A percentile compares a stretch with the other conserved stretches of the same genome.
phyloP scores from a whole-genome alignment of 139 green algal species.

The Tetradesmus obliquus region DNA sequence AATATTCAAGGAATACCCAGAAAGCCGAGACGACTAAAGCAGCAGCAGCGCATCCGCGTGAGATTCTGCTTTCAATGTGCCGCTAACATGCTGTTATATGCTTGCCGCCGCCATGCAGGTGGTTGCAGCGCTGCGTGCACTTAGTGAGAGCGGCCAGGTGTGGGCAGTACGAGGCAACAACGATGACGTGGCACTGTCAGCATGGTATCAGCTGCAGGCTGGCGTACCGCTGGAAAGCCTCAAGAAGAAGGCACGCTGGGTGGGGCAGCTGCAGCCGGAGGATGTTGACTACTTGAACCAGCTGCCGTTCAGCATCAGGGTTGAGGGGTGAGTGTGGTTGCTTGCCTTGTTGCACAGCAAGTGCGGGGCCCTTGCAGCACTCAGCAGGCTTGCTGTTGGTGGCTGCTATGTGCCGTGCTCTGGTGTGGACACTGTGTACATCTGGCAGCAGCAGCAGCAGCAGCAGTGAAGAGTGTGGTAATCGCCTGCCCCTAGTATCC shows the following conservation, averaged over 20 bases:
- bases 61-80: too few relatives aligned
- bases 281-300: conserved; percentile 6
- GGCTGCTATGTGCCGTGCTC: neutral
- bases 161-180: conserved; percentile 71
- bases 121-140: conserved; percentile 18
- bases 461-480: neutral
- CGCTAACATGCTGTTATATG: neutral
- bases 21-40: too few relatives aligned
- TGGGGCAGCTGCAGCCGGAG: neutral
- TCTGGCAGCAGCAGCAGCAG: neutral
- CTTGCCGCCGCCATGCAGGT: conserved; percentile 4
- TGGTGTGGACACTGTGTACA: neutral
- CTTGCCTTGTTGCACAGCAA: too few relatives aligned
- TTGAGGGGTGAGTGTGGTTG: conserved; percentile 16
- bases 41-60: neutral
- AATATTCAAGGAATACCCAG: too few relatives aligned
- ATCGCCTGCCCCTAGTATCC: neutral
- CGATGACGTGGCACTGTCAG: conserved; percentile 58
- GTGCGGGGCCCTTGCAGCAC: neutral
- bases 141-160: conserved; percentile 47
- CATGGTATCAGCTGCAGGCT: neutral
- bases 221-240: neutral
- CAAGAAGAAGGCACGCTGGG: neutral
- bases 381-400: neutral
- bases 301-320: conserved; percentile 29